Evolutionary conservation across 2,329 filamentous ascomycete species (phyloP).

Genomic region (Stachybotrys chartarum): DNA sequence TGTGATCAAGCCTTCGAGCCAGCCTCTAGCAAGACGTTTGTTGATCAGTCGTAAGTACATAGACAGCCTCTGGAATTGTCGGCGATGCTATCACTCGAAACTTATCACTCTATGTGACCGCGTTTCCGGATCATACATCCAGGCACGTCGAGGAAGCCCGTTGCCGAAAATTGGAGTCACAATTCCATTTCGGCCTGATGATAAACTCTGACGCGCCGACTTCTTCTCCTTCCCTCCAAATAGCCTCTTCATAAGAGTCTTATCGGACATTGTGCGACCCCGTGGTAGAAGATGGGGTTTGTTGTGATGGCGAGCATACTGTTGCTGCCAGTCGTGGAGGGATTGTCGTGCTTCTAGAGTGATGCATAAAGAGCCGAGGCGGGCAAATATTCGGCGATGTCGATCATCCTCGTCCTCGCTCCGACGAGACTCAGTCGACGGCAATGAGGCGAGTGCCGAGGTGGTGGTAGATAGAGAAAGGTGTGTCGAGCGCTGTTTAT

Average conservation of each 20-base stretch:
- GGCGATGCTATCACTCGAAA: no score
- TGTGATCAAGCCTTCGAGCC: no score
- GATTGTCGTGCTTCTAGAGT: slow-evolving; percentile 40
- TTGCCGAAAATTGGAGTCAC: no score
- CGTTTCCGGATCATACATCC: no score
- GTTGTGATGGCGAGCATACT: slow-evolving; percentile 34
- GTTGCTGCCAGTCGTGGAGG: slow-evolving; percentile 40
- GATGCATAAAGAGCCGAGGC: slow-evolving; percentile 38
- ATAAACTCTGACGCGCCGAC: not conserved
- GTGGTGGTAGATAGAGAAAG: slow-evolving; percentile 24
- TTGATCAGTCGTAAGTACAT: no score
- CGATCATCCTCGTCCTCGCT: slow-evolving; percentile 32
- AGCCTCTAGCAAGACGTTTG: no score
- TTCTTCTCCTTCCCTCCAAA: slow-evolving; percentile 11
- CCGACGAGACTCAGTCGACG: slow-evolving; percentile 7
- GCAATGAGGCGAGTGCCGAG: slow-evolving; percentile 18
- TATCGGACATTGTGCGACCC: slow-evolving; percentile 24
- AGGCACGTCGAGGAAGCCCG: no score
- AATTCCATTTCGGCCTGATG: not conserved
- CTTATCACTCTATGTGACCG: no score
- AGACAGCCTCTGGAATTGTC: no score
- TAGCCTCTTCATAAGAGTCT: slow-evolving; percentile 18
- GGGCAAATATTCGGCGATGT: slow-evolving; percentile 34
- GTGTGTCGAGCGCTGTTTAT: slow-evolving; percentile 13
- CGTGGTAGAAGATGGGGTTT: slow-evolving; percentile 32